Base-by-base conservation (phyloP, 805 yeast genomes). In the Zygotorulaspora florentina region DNA sequence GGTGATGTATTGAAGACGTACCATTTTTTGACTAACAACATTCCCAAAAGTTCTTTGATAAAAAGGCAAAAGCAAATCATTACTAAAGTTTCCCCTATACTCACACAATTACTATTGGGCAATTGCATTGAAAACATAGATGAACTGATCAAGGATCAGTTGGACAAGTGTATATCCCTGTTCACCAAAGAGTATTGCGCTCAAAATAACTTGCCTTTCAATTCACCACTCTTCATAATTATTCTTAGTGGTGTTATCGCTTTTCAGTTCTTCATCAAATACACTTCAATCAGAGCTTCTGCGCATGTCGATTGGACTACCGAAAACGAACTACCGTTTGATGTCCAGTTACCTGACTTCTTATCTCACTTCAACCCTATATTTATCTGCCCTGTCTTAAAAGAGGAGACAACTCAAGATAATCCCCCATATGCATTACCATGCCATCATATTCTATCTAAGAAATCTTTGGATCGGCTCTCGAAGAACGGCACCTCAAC, bases 341-440 rank as follows among this genome's bases (percentile, higher is more conserved):
- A 78, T 51, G 74, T 80, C 16, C 70, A 70, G 26, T 62, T 83
- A 16, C 88, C 89, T 1, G 61, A 63, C 0, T 64, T 64, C 18
- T 61, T 80, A 40, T 75, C 74, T 44, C 57, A 58, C 34, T 81
- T 74, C 61, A 88, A 83, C 57, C 78, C 87, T 1, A 72, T 83
- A 1, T 83, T 81, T 57, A 83, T 83, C 3, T 83, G 89, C 57
- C 89, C 89, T 0, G 85, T 83, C 1, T 70, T 80, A 12, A 81
- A 81, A 57, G 84, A 80, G 50, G 86, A 81, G 56, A 77, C 81
- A 2, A 81, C 86, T 1, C 67, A 64, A 11, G 69, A 65, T 15
- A 80, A 81, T 53, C 86, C 85, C n/a, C 83, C 87, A 3, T 74
- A 74, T 69, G 68, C 76, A 43, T 62, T 81, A 20, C 81, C 82